These are phyloP conservation scores for Diplodia mutila DNA, from an alignment of 2,329 filamentous ascomycete species.

Conservation along the genomic window DNA sequence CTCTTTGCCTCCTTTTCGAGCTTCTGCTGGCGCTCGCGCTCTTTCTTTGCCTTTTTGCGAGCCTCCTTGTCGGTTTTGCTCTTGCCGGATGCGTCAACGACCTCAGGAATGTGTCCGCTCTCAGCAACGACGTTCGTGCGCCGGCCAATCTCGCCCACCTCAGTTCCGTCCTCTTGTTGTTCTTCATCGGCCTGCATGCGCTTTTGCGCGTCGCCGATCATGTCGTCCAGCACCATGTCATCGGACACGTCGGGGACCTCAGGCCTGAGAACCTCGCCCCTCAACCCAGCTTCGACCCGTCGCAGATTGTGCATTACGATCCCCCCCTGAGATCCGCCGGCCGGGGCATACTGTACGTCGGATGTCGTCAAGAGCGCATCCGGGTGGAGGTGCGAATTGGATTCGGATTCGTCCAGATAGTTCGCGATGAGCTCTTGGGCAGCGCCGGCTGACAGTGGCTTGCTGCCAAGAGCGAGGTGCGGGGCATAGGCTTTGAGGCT, in stretches of 20 bases:
- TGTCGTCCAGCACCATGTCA: constrained; percentile 27
- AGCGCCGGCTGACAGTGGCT: constrained; percentile 37
- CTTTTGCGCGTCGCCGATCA: constrained; percentile 19
- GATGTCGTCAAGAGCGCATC: constrained; percentile 50
- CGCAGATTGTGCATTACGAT: constrained; percentile 58
- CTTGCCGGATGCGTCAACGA: constrained; percentile 28
- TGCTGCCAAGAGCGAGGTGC: constrained; percentile 37
- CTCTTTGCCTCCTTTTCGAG: constrained; percentile 40
- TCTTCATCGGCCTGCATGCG: constrained; percentile 49
- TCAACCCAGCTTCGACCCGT: constrained; percentile 56
- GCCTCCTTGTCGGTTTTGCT: constrained; percentile 32
- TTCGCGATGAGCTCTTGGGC: constrained; percentile 44
- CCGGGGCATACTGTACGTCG: constrained; percentile 48
- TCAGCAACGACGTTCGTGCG: constrained; percentile 39
- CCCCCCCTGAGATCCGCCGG: constrained; percentile 49
- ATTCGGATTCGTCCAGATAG: constrained; percentile 47
- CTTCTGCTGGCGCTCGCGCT: constrained; percentile 52
- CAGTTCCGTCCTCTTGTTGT: constrained; percentile 45
- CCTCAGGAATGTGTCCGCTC: constrained; percentile 39
- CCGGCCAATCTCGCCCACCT: constrained; percentile 48
- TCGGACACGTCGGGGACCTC: constrained; percentile 37
- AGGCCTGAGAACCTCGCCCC: constrained; percentile 54
- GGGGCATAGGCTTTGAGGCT: constrained; percentile 40
- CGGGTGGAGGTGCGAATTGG: constrained; percentile 52
- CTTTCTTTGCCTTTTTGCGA: constrained; percentile 60